Percentiles rank a stretch among this genome's conserved stretches.
These are phyloP conservation scores for Saccharomycopsis crataegensis DNA, from an alignment of 1,139 yeast genomes.

Conservation along the genomic window DNA sequence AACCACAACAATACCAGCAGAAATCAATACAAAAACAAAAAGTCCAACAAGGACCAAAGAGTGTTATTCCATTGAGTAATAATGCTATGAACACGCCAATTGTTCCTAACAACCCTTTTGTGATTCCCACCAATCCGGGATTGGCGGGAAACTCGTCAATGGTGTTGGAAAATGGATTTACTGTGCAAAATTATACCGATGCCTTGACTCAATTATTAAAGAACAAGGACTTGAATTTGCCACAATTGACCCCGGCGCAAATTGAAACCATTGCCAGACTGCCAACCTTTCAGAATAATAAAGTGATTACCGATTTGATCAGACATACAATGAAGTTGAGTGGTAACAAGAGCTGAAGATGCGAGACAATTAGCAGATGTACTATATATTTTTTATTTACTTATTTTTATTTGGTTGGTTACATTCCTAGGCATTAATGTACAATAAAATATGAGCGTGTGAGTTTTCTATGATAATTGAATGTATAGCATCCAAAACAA, in stretches of 20 bases:
- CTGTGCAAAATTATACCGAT: constrained; percentile 16
- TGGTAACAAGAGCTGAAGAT: neutral
- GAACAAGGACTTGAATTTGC: constrained; percentile 15
- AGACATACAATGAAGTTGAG: constrained; percentile 7
- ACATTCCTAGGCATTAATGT: too few species aligned
- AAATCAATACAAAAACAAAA: neutral
- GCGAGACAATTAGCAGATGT: neutral
- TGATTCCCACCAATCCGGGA: too few species aligned
- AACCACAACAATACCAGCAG: neutral
- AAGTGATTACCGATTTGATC: constrained; percentile 17
- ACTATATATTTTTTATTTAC: neutral
- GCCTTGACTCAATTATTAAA: constrained; percentile 11
- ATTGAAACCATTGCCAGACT: constrained; percentile 14
- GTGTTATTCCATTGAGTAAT: neutral
- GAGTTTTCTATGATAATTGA: too few species aligned
- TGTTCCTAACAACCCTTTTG: too few species aligned
- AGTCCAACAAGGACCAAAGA: neutral
- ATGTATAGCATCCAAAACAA: too few species aligned
- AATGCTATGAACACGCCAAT: too few species aligned
- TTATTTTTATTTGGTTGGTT: too few species aligned
- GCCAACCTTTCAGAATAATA: constrained; percentile 19
- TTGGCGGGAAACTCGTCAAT: neutral
- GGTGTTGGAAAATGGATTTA: constrained; percentile 5
- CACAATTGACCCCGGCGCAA: constrained; percentile 16
- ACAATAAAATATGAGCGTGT: too few species aligned